Evolutionary conservation across 768 basidiomycete genomes (phyloP), one percentile per base, ranked within the genome.

Genomic region (Termitomyces bulborhizus): DNA sequence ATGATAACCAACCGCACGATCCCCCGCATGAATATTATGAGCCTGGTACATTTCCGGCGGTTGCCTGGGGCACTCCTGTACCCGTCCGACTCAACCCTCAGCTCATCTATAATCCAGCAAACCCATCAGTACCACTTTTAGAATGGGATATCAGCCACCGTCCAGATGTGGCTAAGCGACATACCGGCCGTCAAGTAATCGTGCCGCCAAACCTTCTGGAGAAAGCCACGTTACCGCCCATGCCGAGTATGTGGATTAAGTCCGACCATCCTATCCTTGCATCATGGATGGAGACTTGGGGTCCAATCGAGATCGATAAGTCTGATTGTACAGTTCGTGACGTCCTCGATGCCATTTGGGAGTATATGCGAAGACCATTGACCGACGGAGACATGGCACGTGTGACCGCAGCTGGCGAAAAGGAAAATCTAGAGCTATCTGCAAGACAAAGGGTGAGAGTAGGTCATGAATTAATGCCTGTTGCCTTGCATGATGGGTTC

Each of bases 281-380:
- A 13, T 67, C 62, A 44, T 77, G 74, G 75, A 75, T 77, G 68
- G 57, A 65, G n/a, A 56, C 55, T 21, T 76, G 85, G 84, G 79
- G 80, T 2, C 77, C 78, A 0, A 74, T 85, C 54, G 56, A 73
- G 39, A 61, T 83, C 47, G 62, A 74, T 9, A 69, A 67, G 9
- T 57, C 59, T 11, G 57, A 63, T 12, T 67, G 79, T 27, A 77
- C 75, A 9, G 62, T 83, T 13, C 54, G 66, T 46, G 78, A 81
- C 58, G 46, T 83, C 58, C 66, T 85, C 24, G 68, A 76, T 37
- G 77, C 73, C 8, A 73, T 85, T 16, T 73, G 79, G 59, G 61
- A 65, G 0, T 82, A 80, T 63, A 73, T 83, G 62, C 79, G 73
- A 54, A 61, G 54, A 26, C 73, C 73, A 2, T 60, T 85, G 43